Percentiles rank a stretch among this genome's conserved stretches.
phyloP scores from a whole-genome alignment of 306 rosid species.

The Crotalaria pallida region DNA sequence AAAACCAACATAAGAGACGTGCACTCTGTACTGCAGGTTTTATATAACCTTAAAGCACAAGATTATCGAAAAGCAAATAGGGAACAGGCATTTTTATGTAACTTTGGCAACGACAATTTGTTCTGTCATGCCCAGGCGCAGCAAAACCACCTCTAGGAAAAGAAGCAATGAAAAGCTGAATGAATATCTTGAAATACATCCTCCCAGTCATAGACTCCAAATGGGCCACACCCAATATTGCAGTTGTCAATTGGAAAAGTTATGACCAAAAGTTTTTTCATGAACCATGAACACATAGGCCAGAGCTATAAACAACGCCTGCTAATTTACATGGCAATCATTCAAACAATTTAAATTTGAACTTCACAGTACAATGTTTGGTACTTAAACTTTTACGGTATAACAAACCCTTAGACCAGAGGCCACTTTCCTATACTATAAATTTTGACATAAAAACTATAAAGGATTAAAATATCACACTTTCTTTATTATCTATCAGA shows the following conservation, averaged over 20 bases:
- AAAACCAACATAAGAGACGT: not conserved
- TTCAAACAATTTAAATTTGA: slow-evolving; percentile 30
- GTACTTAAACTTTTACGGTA: slow-evolving; percentile 57
- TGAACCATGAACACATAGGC: not conserved
- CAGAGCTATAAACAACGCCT: not conserved
- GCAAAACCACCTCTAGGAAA: not conserved
- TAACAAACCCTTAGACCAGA: slow-evolving; percentile 36
- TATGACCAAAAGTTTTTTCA: not conserved
- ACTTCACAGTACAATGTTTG: slow-evolving; percentile 43
- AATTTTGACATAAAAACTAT: slow-evolving; percentile 32
- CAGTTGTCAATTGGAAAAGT: not conserved
- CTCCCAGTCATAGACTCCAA: not conserved
- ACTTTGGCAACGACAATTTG: not conserved
- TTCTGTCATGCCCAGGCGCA: not conserved
- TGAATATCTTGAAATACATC: not conserved
- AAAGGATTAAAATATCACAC: slow-evolving; percentile 30
- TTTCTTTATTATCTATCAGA: slow-evolving; percentile 63
- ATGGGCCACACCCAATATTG: not conserved
- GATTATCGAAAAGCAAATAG: not conserved
- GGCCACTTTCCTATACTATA: slow-evolving; percentile 42
- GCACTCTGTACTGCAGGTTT: not conserved
- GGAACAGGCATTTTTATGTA: not conserved
- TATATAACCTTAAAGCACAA: not conserved
- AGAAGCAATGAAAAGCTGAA: not conserved
- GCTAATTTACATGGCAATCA: slow-evolving; percentile 35